Base-by-base conservation (phyloP, 108 stramenopile genomes). In the Aurantiochytrium sp. region DNA sequence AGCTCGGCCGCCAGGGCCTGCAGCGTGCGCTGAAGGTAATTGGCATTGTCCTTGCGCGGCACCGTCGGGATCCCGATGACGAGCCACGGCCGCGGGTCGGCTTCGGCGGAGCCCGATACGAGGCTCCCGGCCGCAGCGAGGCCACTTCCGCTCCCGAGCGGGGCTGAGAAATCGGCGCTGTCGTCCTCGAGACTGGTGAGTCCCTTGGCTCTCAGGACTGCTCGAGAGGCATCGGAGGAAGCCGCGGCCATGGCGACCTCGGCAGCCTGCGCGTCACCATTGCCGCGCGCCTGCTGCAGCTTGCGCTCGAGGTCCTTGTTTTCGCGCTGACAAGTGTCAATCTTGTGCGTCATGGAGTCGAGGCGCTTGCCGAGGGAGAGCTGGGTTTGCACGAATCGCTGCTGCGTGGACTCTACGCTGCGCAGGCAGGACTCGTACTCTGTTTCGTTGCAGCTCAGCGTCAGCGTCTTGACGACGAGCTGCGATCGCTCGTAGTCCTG, bases 41-140 rank as follows among this genome's bases (percentile, higher is more conserved):
- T 86, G 15, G 34, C 22, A 4, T 36, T 4, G 10, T 81, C 55
- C 24, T 55, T 68, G 54, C 73, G 88, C 32, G 52, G 55, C 10
- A 88, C 55, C 31, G 88, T 85, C n/a, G 88, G 88, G 34, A 88
- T 88, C 30, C 73, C 88, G 1, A 88, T 88, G 22, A 52, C 69
- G 2, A 88, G 69, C 88, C 88, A 88, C 4, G 85, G 53, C 17
- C 34, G 8, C 19, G 27, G 59, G 32, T 65, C 59, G 34, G 59
- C 59, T 27, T 65, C 59, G 6, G 3, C 3, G 19, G 34, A 34
- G 15, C 22, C 22, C 50, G 50, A 52, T 1, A 27, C 59, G 17
- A 54, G 53, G 53, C 21, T 12, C 53, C 21, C 12, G 21, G 53
- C 53, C 53, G 53, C n/a, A n/a, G n/a, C n/a, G n/a, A n/a, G n/a